These are phyloP conservation scores for Ustilago cynodontis DNA, from an alignment of 1,284 basidiomycete genomes.

Conservation along the genomic window DNA sequence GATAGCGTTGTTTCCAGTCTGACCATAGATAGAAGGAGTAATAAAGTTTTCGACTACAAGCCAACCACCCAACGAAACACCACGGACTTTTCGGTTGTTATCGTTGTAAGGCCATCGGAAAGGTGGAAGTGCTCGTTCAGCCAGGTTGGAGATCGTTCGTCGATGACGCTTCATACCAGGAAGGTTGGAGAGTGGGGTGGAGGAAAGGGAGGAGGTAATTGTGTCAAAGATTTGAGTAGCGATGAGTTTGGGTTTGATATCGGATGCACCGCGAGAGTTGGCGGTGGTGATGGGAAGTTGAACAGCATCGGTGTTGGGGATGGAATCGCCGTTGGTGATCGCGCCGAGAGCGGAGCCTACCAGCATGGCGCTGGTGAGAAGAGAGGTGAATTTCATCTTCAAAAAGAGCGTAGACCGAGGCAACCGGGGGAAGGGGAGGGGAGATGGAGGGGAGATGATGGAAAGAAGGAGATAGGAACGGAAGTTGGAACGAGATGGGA, in stretches of 20 bases:
- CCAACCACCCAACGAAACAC: constrained; percentile 68
- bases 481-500: neutral
- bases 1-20: constrained; percentile 59
- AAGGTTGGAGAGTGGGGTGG: constrained; percentile 20
- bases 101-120: constrained; percentile 48
- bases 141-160: constrained; percentile 4
- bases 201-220: constrained; percentile 13
- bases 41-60: constrained; percentile 65
- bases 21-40: constrained; percentile 72
- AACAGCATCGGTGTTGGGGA: neutral
- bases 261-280: constrained; percentile 44
- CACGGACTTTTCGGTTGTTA: constrained; percentile 48
- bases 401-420: neutral
- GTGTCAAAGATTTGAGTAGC: constrained; percentile 26
- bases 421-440: neutral
- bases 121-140: constrained; percentile 19
- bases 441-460: constrained; percentile 2
- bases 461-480: neutral
- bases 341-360: constrained; percentile 20
- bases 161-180: constrained; percentile 20
- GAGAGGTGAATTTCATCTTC: constrained; percentile 35
- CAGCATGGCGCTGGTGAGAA: constrained; percentile 24
- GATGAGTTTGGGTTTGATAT: constrained; percentile 27
- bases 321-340: constrained; percentile 11
- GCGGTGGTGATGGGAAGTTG: constrained; percentile 29